Percentiles rank a stretch among this genome's conserved stretches.
Conservation (phyloP, 306 rosid species). For the Sphenostylis stenocarpa region DNA sequence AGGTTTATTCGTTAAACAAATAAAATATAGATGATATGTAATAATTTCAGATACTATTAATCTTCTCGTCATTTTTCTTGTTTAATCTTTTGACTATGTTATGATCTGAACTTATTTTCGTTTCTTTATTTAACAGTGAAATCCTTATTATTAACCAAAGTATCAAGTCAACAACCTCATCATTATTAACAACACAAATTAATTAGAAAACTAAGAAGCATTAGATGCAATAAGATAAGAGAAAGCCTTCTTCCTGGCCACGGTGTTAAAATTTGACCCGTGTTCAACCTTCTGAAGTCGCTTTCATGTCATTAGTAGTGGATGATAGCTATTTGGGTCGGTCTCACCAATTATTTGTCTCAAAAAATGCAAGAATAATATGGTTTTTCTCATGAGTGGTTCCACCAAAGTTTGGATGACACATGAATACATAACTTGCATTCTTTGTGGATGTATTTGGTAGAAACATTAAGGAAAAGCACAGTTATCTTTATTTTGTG, state of each 20-base stretch:
- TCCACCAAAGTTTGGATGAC: constrained; percentile 28
- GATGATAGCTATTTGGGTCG: constrained; percentile 15
- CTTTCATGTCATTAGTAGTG: constrained; percentile 30
- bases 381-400: constrained; percentile 3
- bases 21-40: too few relatives aligned
- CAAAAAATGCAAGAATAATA: constrained; percentile 21
- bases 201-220: too few relatives aligned
- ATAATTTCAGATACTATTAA: too few relatives aligned
- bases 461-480: constrained; percentile 27
- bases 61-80: too few relatives aligned
- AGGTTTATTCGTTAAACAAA: too few relatives aligned
- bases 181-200: too few relatives aligned
- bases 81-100: too few relatives aligned
- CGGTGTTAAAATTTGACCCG: not conserved
- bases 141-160: too few relatives aligned
- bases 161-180: too few relatives aligned
- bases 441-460: constrained; percentile 34
- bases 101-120: too few relatives aligned
- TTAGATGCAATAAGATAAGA: not conserved
- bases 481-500: constrained; percentile 6
- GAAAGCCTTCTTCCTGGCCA: not conserved
- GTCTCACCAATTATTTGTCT: constrained; percentile 27
- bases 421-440: constrained; percentile 16
- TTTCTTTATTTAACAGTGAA: too few relatives aligned
- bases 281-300: constrained; percentile 30